A percentile compares a stretch with the other conserved stretches of the same genome.
Evolutionary conservation across 768 basidiomycete genomes (phyloP).

Genomic region (Rhodotorula diobovata): DNA sequence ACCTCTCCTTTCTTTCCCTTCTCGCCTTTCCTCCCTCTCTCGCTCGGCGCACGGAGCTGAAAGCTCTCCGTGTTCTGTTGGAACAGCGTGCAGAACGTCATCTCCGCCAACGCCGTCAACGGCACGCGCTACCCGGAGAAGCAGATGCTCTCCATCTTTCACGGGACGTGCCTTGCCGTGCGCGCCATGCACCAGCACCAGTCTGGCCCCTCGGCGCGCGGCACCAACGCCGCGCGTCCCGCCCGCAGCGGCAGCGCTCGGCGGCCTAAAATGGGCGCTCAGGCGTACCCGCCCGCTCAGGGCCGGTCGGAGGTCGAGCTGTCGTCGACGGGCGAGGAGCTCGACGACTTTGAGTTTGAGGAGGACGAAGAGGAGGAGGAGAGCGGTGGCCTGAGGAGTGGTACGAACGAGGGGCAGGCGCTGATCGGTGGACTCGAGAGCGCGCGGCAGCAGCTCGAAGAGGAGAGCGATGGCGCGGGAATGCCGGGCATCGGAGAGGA

Average conservation of each 20-base stretch:
- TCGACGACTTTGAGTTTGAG: background rate
- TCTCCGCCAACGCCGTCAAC: conserved; percentile 75
- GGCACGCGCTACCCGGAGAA: conserved; percentile 77
- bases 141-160: conserved; percentile 83
- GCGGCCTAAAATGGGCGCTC: background rate
- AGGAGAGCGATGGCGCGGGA: background rate
- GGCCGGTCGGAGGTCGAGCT: background rate
- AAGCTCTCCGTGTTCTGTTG: background rate
- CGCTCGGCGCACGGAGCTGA: background rate
- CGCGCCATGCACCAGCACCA: conserved; percentile 87
- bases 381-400: conserved; percentile 65
- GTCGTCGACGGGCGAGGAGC: background rate
- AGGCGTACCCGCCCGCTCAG: background rate
- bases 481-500: conserved; percentile 16
- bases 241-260: background rate
- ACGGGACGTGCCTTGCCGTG: conserved; percentile 87
- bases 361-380: conserved; percentile 47
- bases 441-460: conserved; percentile 9
- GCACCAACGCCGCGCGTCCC: background rate
- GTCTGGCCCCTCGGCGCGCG: background rate
- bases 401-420: conserved; percentile 52
- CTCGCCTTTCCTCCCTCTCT: background rate
- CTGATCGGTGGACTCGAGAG: conserved; percentile 44
- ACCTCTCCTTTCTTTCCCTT: no score
- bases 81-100: conserved; percentile 82